Evolutionary conservation across 169 alveolate species (phyloP), one percentile per base, ranked within the genome.

Genomic region (Eimeria acervulina): DNA sequence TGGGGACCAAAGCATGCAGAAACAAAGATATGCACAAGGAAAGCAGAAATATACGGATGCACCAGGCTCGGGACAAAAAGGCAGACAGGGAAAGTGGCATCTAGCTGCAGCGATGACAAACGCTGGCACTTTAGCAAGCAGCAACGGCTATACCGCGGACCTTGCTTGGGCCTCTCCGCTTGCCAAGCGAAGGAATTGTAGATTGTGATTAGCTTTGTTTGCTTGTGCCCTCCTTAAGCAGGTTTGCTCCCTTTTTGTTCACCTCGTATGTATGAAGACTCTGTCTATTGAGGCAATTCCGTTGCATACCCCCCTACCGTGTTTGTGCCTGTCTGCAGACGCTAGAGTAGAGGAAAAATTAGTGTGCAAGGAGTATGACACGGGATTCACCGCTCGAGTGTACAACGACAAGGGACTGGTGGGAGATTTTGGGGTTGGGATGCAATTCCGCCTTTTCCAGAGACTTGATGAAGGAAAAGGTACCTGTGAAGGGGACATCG

Each of bases 351-450:
- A 68, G 26, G 44, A 2, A 0, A 31, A 31, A 0, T 12, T 0
- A 0, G 78, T n/a, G 6, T 84, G 93, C 93, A 28, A 36, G 7
- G 40, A 2, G 33, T 84, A 26, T 59, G 93, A 84, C 40, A 84
- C 93, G 55, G 93, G 93, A 4, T 36, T 33, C 10, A 84, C 93
- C 28, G 40, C 1, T 7, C 78, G 93, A 26, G 93, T 61, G 33
- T 84, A 84, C 80, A 36, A 3, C 36, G 19, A 10, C 12, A 26
- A 52, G 2, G 80, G 61, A 19, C 4, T 59, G 33, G 44, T 84
- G 15, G 93, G 93, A 44, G 26, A 5, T 0, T 7, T 31, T 52
- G 93, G 93, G 3, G 15, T 15, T 28, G 93, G 93, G 38, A 33
- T 10, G 10, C 2, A 59, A 15, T 15, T 17, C 23, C 74, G 93